Percentiles rank a stretch among this genome's conserved stretches.
These are phyloP conservation scores for Suillus cothurnatus DNA, from an alignment of 768 basidiomycete genomes.

Conservation along the genomic window DNA sequence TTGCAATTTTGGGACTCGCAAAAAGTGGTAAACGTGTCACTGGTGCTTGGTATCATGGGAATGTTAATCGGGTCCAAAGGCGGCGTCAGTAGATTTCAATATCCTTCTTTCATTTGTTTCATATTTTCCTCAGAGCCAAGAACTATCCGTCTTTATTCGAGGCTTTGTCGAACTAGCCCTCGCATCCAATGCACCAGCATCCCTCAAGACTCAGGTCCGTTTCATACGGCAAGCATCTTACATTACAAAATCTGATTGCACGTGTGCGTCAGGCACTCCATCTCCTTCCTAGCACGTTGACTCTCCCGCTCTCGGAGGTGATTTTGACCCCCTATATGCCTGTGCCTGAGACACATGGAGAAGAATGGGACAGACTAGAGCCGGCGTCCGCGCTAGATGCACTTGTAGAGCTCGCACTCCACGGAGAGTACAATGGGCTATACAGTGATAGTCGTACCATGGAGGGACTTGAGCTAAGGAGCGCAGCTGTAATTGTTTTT, in stretches of 20 bases:
- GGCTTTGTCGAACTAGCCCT: slow-evolving; percentile 87
- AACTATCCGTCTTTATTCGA: slow-evolving; percentile 61
- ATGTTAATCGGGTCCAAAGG: slow-evolving; percentile 82
- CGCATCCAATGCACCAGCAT: slow-evolving; percentile 90
- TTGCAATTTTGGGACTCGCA: slow-evolving; percentile 96
- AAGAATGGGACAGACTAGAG: slow-evolving; percentile 91
- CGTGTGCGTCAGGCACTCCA: slow-evolving; percentile 50
- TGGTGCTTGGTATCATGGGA: slow-evolving; percentile 84
- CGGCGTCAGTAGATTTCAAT: slow-evolving; percentile 45
- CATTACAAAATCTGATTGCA: slow-evolving; percentile 25
- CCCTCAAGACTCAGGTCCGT: slow-evolving; percentile 81
- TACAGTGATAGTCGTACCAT: slow-evolving; percentile 59
- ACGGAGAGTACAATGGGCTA: slow-evolving; percentile 85
- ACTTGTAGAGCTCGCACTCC: slow-evolving; percentile 77
- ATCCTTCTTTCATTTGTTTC: slow-evolving; percentile 9
- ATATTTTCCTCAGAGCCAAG: slow-evolving; percentile 47
- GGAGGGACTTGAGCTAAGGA: slow-evolving; percentile 73
- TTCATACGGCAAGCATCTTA: neutral
- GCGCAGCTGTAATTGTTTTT: slow-evolving; percentile 78
- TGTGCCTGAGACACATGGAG: slow-evolving; percentile 81
- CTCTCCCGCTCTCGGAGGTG: slow-evolving; percentile 67
- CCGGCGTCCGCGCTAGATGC: slow-evolving; percentile 80
- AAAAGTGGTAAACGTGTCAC: slow-evolving; percentile 76
- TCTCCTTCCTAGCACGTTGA: slow-evolving; percentile 55
- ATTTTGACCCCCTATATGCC: slow-evolving; percentile 74